Conservation (phyloP, 208 protist species). For the Leishmania major region DNA sequence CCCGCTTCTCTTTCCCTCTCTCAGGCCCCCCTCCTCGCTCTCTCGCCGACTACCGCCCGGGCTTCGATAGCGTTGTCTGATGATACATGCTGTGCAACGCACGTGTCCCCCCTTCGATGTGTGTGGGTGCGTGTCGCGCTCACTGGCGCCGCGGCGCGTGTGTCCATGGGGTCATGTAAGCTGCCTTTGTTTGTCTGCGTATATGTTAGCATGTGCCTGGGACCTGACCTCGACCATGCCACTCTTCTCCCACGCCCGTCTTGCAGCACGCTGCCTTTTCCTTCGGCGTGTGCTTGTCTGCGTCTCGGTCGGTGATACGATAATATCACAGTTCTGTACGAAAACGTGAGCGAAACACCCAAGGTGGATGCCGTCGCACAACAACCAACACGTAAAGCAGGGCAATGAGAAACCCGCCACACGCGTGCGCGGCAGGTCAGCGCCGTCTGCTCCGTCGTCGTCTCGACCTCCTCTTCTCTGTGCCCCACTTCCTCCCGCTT, state of each 20-base stretch:
- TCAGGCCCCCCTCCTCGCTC: not conserved
- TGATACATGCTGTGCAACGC: too few species aligned
- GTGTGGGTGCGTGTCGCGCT: too few species aligned
- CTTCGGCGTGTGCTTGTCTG: not conserved
- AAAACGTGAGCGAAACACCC: not conserved
- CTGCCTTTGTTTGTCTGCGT: too few species aligned
- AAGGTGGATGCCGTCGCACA: not conserved
- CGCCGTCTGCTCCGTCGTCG: not conserved
- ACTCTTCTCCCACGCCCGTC: too few species aligned
- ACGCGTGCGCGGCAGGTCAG: not conserved
- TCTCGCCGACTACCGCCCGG: not conserved
- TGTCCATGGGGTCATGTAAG: too few species aligned
- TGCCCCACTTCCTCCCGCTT: not conserved
- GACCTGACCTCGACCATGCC: too few species aligned
- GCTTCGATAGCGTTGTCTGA: too few species aligned
- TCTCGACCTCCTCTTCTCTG: not conserved
- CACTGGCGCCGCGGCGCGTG: too few species aligned
- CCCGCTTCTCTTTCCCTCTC: not conserved
- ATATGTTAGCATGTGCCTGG: too few species aligned
- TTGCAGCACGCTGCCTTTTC: too few species aligned
- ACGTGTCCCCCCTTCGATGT: too few species aligned
- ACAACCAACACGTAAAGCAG: not conserved
- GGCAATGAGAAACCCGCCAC: not conserved
- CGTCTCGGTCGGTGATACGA: not conserved
- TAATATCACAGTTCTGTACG: too few species aligned